Evolutionary conservation across 2,329 filamentous ascomycete species (phyloP).

Genomic region (Sarocladiaceae sp.): DNA sequence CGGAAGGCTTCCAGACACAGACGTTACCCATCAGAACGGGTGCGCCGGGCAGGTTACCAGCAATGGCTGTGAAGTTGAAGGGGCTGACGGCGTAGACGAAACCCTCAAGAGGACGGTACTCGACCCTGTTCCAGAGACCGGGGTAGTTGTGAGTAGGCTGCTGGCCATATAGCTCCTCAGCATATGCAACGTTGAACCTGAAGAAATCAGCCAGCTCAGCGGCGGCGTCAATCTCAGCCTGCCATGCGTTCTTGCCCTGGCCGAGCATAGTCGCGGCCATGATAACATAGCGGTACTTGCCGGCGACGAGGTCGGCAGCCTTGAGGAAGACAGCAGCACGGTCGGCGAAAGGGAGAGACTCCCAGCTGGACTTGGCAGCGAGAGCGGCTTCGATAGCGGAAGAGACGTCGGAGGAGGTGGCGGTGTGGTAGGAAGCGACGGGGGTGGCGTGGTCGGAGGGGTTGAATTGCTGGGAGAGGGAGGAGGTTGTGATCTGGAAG

Average conservation of each 20-base stretch:
- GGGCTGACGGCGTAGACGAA: conserved; percentile 94
- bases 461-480: conserved; percentile 69
- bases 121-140: conserved; percentile 87
- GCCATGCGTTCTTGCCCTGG: conserved; percentile 98
- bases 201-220: conserved; percentile 92
- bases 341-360: conserved; percentile 81
- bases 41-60: conserved; percentile 76
- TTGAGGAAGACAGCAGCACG: conserved; percentile 92
- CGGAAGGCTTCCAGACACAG: conserved; percentile 95
- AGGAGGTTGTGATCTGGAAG: conserved; percentile 60
- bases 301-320: conserved; percentile 84
- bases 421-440: conserved; percentile 82
- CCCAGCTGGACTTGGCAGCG: conserved; percentile 83
- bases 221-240: conserved; percentile 96
- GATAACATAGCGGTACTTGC: conserved; percentile 93
- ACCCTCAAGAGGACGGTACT: conserved; percentile 86
- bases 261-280: conserved; percentile 96
- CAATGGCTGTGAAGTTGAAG: conserved; percentile 97
- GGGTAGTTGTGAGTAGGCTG: conserved; percentile 81
- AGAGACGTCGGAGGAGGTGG: conserved; percentile 70
- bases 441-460: conserved; percentile 73
- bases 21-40: conserved; percentile 92
- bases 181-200: conserved; percentile 91
- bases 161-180: conserved; percentile 82
- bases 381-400: conserved; percentile 80